These are phyloP conservation scores for Uronychia setigera DNA, from an alignment of 73 alveolate species.

Conservation along the genomic window DNA sequence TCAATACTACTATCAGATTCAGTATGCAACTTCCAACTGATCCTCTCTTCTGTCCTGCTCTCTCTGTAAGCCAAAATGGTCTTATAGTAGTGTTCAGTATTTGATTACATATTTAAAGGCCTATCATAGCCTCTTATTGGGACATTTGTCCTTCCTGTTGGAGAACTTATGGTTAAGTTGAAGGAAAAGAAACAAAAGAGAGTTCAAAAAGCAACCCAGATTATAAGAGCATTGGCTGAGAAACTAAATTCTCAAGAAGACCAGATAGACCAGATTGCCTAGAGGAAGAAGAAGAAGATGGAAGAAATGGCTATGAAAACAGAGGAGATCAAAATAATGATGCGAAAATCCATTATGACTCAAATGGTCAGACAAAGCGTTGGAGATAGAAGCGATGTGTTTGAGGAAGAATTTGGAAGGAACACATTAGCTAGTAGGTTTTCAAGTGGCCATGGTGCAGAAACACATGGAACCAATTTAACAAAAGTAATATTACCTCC, in stretches of 20 bases:
- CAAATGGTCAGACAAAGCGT: background rate
- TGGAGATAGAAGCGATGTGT: background rate
- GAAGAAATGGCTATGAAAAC: conserved; percentile 1
- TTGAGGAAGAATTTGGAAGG: background rate
- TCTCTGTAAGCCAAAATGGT: conserved; percentile 27
- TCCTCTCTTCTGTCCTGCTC: conserved; percentile 60
- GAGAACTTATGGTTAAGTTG: conserved; percentile 46
- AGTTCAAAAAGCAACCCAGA: background rate
- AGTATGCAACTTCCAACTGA: conserved; percentile 82
- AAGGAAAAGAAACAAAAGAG: conserved; percentile 21
- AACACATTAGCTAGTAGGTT: no score
- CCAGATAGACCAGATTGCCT: background rate
- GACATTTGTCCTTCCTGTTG: conserved; percentile 82
- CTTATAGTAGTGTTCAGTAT: conserved; percentile 76
- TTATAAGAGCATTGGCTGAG: background rate
- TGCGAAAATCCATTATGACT: conserved; percentile 8
- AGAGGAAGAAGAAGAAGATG: conserved; percentile 15
- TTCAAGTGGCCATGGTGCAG: no score
- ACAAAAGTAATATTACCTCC: no score
- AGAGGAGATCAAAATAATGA: conserved; percentile 11
- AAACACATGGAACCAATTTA: no score
- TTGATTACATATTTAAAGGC: conserved; percentile 92
- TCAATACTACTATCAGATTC: conserved; percentile 85
- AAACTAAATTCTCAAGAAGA: background rate
- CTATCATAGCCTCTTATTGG: conserved; percentile 91